Base-by-base conservation (phyloP, 345 rosid species). In the Eucalyptus marginata region DNA sequence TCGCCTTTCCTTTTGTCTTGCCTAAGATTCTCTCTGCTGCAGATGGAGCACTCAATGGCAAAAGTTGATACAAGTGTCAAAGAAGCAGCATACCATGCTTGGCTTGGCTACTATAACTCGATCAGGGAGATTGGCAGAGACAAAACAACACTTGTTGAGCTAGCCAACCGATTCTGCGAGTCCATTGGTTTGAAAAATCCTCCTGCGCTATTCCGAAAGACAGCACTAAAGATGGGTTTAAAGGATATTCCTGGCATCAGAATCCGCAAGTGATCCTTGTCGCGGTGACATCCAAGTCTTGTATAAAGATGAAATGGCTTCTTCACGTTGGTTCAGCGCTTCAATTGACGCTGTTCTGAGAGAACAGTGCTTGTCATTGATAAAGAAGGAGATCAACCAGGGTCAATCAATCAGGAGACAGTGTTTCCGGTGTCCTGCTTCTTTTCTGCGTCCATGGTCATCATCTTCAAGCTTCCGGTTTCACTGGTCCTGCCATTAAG, bases 61-160 rank as follows among this genome's bases (percentile, higher is more conserved):
- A 97, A 94, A 93, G 91, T 98, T 83, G 99, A 96, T 91, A 93
- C 91, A 49, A 96, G 96, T 88, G 89, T 96, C 86, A 97, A 96
- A 93, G 99, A 98, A 94, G 99, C 95, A 86, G 99, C 99, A 27
- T 98, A 96, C 93, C 98, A 96, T 92, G 96, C 98, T 80, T 98
- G 99, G 99, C 98, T 98, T 62, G 97, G 97, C 62, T 98, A 97
- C 76, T 98, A 98, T 87, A 97, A 94, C 93, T 97, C 99, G 8
- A 94, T 98, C 92, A 91, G 94, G 86, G 95, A 96, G 92, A 96
- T 95, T 31, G 97, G 99, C 87, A 91, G 99, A 89, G 99, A 96
- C 87, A 98, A 98, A 90, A 98, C 98, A 49, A 94, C 94, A 1
- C 95, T 98, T 15, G 98, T 94, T 4, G 99, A 96, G 93, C 95